Evolutionary conservation across 257 asterid genomes (phyloP).

Genomic region (Striga asiatica): DNA sequence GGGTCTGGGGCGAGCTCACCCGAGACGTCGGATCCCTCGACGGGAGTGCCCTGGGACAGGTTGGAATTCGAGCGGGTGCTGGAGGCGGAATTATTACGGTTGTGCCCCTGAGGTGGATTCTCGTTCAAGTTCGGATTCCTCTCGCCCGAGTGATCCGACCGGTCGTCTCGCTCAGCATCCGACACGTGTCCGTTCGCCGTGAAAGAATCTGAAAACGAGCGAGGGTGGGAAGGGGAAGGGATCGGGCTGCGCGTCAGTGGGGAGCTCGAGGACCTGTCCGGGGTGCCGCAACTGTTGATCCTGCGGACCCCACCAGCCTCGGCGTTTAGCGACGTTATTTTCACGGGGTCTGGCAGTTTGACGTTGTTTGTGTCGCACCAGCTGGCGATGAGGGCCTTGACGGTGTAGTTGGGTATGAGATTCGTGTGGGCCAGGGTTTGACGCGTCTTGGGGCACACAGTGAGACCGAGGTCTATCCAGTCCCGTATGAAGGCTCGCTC

Average conservation of each 20-base stretch:
- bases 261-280: conserved; percentile 39
- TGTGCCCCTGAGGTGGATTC: conserved; percentile 32
- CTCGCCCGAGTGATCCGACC: conserved; percentile 53
- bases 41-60: conserved; percentile 42
- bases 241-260: conserved; percentile 28
- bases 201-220: conserved; percentile 45
- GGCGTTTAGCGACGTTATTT: conserved; percentile 45
- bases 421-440: conserved; percentile 66
- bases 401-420: conserved; percentile 82
- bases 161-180: conserved; percentile 40
- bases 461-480: conserved; percentile 84
- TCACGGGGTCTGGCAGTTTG: conserved; percentile 61
- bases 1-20: conserved; percentile 52
- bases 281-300: conserved; percentile 31
- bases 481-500: conserved; percentile 68
- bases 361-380: conserved; percentile 72
- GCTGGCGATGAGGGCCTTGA: conserved; percentile 70
- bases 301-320: conserved; percentile 40
- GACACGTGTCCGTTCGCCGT: conserved; percentile 34
- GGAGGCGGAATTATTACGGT: conserved; percentile 47
- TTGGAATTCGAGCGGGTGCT: conserved; percentile 46
- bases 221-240: conserved; percentile 49
- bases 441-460: conserved; percentile 84
- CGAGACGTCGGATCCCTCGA: conserved; percentile 46
- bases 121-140: conserved; percentile 35